phyloP scores from a whole-genome alignment of 306 rosid genomes.

The Quercus berberidifolia region DNA sequence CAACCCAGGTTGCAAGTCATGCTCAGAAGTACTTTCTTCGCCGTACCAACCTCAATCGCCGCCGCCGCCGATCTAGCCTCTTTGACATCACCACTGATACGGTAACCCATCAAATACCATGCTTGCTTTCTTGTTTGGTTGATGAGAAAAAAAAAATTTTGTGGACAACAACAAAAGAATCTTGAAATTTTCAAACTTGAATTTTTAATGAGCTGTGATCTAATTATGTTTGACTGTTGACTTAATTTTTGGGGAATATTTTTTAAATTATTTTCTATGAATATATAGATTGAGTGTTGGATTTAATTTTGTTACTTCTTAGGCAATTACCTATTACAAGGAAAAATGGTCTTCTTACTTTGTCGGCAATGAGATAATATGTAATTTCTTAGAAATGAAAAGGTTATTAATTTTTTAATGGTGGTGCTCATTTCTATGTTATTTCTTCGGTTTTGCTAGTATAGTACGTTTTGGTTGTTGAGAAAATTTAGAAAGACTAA shows the following conservation, averaged over 20 bases:
- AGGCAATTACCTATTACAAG: too few species aligned
- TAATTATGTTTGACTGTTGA: slow-evolving; percentile 1
- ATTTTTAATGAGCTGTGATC: too few species aligned
- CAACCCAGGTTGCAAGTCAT: slow-evolving; percentile 98
- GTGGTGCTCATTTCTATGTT: neutral
- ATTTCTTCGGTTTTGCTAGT: neutral
- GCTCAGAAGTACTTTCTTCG: slow-evolving; percentile 98
- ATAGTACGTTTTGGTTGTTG: neutral
- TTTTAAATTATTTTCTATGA: too few species aligned
- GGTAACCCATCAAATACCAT: slow-evolving; percentile 20
- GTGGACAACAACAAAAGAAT: neutral
- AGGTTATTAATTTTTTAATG: neutral
- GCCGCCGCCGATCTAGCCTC: slow-evolving; percentile 99
- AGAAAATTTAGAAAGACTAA: neutral
- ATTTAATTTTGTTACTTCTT: neutral
- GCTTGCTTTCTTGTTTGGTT: neutral
- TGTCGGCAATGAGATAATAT: too few species aligned
- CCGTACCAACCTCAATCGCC: slow-evolving; percentile 87
- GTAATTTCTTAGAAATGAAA: neutral
- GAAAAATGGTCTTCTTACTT: neutral
- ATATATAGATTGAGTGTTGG: neutral
- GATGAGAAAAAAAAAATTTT: neutral
- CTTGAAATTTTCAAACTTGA: neutral
- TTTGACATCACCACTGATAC: slow-evolving; percentile 95
- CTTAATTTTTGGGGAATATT: neutral